Evolutionary conservation across 1,284 basidiomycete species (phyloP).

Genomic region (Ceratobasidium sp.): DNA sequence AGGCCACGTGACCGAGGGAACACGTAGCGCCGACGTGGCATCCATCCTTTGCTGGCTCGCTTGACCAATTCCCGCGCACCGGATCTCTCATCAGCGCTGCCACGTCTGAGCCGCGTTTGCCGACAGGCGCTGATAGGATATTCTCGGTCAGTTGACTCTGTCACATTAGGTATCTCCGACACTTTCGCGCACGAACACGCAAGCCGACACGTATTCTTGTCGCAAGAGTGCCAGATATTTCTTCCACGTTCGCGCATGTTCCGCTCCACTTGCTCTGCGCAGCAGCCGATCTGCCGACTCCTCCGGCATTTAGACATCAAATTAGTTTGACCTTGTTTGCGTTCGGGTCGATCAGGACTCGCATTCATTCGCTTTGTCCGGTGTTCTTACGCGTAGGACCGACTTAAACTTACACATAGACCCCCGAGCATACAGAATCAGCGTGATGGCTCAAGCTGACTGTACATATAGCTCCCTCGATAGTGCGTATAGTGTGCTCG

Average conservation of each 20-base stretch:
- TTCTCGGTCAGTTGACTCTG: background rate
- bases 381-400: background rate
- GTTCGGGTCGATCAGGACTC: background rate
- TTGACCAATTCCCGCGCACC: conserved; percentile 26
- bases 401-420: background rate
- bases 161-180: background rate
- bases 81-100: background rate
- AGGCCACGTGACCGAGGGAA: conserved; percentile 31
- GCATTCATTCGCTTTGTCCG: background rate
- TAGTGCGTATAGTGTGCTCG: too few relatives aligned
- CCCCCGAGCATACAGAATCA: too few relatives aligned
- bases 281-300: background rate
- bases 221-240: background rate
- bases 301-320: background rate
- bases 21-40: conserved; percentile 38
- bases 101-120: conserved; percentile 4
- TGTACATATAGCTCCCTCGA: too few relatives aligned
- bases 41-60: conserved; percentile 8
- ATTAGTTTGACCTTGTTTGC: background rate
- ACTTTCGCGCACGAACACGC: background rate
- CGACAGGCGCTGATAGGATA: background rate
- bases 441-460: too few relatives aligned
- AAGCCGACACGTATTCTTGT: background rate
- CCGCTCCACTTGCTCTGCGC: background rate
- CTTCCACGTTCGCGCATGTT: background rate